Base-by-base conservation (phyloP, 2,329 filamentous ascomycete genomes). In the Chalara sp. region DNA sequence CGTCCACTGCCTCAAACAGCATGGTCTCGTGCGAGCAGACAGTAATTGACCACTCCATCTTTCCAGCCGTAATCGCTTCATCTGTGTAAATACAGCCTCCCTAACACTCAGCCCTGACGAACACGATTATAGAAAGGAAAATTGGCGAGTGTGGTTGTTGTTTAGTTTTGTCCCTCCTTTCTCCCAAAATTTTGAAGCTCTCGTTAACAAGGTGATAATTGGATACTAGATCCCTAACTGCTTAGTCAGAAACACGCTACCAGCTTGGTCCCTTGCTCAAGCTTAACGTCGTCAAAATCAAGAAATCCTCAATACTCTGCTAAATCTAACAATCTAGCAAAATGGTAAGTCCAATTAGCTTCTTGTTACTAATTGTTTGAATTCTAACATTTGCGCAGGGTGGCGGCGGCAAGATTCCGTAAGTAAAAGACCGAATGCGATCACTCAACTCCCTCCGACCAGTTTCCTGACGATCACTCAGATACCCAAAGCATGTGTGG, bases 401-500 rank as follows among this genome's bases (percentile, higher is more conserved):
- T 75, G 87, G 87, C 76, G 21, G 21, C 21, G 84, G 81, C 71
- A 87, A 87, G 72, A 79, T 87, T 61, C 79, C 81, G 80, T 87
- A 78, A 63, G 77, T 63, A 58, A 57, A 64, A 57, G 49, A 46
- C 49, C 45, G 43, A 47, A 52, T 35, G 21, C 41, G 44, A 46
- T 44, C 45, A 46, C 39, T 46, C 39, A 46, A n/a, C 46, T 52
- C 44, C 52, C 47, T 54, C 51, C 53, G 32, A 57, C 53, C 51
- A 56, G 51, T 52, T 49, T 45, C 58, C 21, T 60, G 44, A 61
- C 52, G 50, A 37, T 13, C 29, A 45, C 40, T 30, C 64, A 95
- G 89, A 67, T 96, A 96, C 74, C 91, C 90, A 70, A 96, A 96
- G 79, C 92, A 99, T 79, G 89, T 99, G 79, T 99, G 93, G 93